Base-by-base conservation (phyloP, 129 eudicot genomes). In the Centrapalus pauciflorus region DNA sequence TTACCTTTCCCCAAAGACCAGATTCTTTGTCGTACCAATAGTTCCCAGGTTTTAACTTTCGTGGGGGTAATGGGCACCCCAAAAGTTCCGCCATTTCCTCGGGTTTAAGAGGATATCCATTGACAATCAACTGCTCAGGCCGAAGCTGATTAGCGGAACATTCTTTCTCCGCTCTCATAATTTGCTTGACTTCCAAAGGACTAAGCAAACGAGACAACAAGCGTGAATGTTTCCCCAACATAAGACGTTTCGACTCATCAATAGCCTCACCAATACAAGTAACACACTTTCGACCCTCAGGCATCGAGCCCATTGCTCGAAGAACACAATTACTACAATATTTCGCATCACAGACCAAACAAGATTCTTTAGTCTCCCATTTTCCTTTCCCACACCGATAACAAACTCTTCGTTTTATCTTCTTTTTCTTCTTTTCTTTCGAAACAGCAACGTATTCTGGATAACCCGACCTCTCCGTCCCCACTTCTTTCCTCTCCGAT, bases 21-120 rank as follows among this genome's bases (percentile, higher is more conserved):
- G 96, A 93, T 77, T 93, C 99, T 81, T 93, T 93, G 77, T 93
- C 99, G 70, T 93, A 93, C 99, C 99, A 93, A 78, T 88, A 93
- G 75, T 62, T 71, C 11, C 99, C 99, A 4, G 99, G 96, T 77
- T 93, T 93, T 38, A 93, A 76, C 76, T 93, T 93, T 35, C 79
- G 77, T 30, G 99, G 99, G 29, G 99, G 96, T 33, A 93, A 55
- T 45, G 95, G 80, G 64, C 96, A 93, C 7, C 92, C 99, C 69
- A 88, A 78, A 32, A 93, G 85, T 55, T 93, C 99, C 0, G 84
- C 82, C 99, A 94, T 89, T 71, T 94, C 99, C 74, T 94, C 99
- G 1, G 85, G 90, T 70, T 89, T 94, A 71, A 94, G 79, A 3
- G 99, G 97, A 61, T 55, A 82, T 3, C 95, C 95, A 29, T 94